phyloP scores from a whole-genome alignment of 208 protist genomes.

The Trichomonas vaginalis region DNA sequence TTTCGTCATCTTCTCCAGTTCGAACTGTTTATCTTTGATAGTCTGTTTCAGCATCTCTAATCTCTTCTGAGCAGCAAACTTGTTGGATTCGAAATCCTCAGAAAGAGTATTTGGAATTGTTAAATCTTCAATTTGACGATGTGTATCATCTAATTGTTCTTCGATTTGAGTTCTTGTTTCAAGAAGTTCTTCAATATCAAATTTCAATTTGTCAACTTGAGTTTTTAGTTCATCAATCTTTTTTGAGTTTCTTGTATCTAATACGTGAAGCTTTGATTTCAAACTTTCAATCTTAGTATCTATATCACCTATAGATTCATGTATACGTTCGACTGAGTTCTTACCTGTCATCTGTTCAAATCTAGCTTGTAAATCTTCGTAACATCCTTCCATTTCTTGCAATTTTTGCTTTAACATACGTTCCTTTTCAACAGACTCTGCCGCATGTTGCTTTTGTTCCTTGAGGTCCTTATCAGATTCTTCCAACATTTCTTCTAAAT shows the following conservation, averaged over 20 bases:
- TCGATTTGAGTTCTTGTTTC: neutral
- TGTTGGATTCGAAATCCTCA: neutral
- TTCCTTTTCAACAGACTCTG: neutral
- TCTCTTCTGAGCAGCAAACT: neutral
- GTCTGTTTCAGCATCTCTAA: neutral
- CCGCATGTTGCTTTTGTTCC: neutral
- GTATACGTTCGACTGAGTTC: neutral
- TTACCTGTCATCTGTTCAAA: neutral
- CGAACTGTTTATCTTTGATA: neutral
- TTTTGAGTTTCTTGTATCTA: neutral
- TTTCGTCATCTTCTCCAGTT: neutral
- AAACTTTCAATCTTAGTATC: neutral
- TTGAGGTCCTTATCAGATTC: neutral
- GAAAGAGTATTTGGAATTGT: neutral
- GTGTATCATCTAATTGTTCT: neutral
- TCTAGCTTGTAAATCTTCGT: neutral
- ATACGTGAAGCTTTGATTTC: neutral
- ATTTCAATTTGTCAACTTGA: neutral
- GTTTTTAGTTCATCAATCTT: neutral
- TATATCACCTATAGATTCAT: neutral
- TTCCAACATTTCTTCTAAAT: neutral
- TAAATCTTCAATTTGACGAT: neutral
- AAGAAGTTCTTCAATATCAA: neutral
- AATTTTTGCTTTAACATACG: neutral
- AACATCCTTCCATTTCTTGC: neutral